Evolutionary conservation across 2,329 filamentous ascomycete species (phyloP).

Genomic region (Lithohypha guttulata): DNA sequence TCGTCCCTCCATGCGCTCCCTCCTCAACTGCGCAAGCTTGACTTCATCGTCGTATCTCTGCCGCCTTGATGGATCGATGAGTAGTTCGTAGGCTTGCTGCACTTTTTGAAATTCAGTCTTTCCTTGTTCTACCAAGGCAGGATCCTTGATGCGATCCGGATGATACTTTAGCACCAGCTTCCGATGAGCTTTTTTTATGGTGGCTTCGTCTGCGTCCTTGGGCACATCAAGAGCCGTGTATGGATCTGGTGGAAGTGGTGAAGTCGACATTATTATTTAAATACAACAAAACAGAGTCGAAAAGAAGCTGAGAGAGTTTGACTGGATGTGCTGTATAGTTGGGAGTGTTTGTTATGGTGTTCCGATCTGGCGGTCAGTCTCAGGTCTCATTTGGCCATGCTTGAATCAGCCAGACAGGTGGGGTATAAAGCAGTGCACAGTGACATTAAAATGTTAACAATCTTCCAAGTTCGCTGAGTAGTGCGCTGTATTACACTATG

Average conservation of each 20-base stretch:
- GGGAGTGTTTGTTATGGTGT: slow-evolving; percentile 3
- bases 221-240: slow-evolving; percentile 67
- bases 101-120: slow-evolving; percentile 84
- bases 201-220: slow-evolving; percentile 56
- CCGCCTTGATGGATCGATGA: slow-evolving; percentile 65
- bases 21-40: slow-evolving; percentile 54
- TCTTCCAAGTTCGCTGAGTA: not conserved
- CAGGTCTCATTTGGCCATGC: slow-evolving; percentile 6
- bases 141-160: slow-evolving; percentile 80
- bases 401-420: slow-evolving; percentile 2
- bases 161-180: slow-evolving; percentile 83
- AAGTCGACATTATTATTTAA: slow-evolving; percentile 25
- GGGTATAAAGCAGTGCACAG: not conserved
- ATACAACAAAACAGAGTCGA: not conserved
- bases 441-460: not conserved
- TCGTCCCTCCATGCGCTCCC: slow-evolving; percentile 39
- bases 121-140: slow-evolving; percentile 63
- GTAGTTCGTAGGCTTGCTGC: slow-evolving; percentile 82
- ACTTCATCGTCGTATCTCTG: slow-evolving; percentile 68
- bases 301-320: not conserved
- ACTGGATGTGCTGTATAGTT: not conserved
- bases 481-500: not conserved
- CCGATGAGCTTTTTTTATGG: slow-evolving; percentile 70
- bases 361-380: slow-evolving; percentile 5
- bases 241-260: slow-evolving; percentile 53